Evolutionary conservation across 306 rosid genomes (phyloP).

Genomic region (Prinsepia uniflora): DNA sequence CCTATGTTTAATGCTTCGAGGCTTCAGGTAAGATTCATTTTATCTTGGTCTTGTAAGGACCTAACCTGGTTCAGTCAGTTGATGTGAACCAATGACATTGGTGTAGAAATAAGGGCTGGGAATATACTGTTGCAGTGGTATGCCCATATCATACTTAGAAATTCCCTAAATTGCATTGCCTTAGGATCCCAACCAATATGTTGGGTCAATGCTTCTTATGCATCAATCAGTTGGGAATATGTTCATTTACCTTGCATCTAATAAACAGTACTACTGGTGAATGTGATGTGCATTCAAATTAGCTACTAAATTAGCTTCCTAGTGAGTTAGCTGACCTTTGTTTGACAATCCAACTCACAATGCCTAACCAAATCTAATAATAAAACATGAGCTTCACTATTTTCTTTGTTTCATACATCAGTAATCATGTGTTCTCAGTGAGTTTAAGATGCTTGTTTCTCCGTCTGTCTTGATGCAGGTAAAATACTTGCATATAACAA

Average conservation of each 20-base stretch:
- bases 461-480: slow-evolving; percentile 53
- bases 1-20: slow-evolving; percentile 89
- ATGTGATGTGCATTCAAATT: not conserved
- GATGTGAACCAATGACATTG: not conserved
- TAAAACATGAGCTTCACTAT: not conserved
- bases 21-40: slow-evolving; percentile 58
- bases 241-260: not conserved
- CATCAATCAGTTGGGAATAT: not conserved
- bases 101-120: not conserved
- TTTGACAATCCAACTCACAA: not conserved
- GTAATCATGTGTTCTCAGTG: not conserved
- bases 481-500: slow-evolving; percentile 85
- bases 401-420: not conserved
- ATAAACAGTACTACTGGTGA: not conserved
- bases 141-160: not conserved
- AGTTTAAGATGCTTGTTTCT: slow-evolving; percentile 21
- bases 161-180: not conserved
- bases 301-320: slow-evolving; percentile 6
- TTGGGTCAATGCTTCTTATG: not conserved
- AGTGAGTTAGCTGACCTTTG: not conserved
- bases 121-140: not conserved
- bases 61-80: not conserved
- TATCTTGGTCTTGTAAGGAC: not conserved
- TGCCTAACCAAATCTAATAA: not conserved
- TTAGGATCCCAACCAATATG: not conserved